phyloP scores from a whole-genome alignment of 2,329 filamentous ascomycete genomes.

The Sarocladium strictum region DNA sequence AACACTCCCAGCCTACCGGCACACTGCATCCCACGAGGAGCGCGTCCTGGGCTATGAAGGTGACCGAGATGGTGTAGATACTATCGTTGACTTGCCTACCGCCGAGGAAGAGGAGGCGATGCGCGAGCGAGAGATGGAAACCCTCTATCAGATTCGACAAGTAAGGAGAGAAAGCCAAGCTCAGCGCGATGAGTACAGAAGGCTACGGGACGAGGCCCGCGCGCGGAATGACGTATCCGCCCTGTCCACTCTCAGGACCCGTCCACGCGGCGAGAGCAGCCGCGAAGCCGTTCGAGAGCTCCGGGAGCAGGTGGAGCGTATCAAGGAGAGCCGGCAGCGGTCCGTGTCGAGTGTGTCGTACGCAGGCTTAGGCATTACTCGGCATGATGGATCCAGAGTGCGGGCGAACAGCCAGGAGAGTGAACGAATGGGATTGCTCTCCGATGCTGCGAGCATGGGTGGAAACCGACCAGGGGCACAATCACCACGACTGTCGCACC shows the following conservation, averaged over 20 bases:
- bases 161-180: constrained; percentile 68
- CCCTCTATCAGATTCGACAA: constrained; percentile 80
- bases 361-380: constrained; percentile 66
- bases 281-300: constrained; percentile 53
- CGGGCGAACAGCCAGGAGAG: constrained; percentile 69
- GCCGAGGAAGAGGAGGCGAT: constrained; percentile 71
- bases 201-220: constrained; percentile 65
- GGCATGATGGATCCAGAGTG: constrained; percentile 71
- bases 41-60: constrained; percentile 82
- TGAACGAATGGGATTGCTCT: constrained; percentile 65
- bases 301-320: constrained; percentile 47
- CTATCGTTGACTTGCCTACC: constrained; percentile 79
- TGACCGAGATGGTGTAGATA: constrained; percentile 85
- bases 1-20: constrained; percentile 82
- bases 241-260: constrained; percentile 59
- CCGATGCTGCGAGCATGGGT: constrained; percentile 61
- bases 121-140: constrained; percentile 87
- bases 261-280: constrained; percentile 40
- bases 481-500: constrained; percentile 26
- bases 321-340: constrained; percentile 56
- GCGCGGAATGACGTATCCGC: constrained; percentile 63
- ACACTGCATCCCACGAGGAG: constrained; percentile 67
- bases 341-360: constrained; percentile 73
- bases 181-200: constrained; percentile 71
- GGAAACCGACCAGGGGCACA: constrained; percentile 27